These are phyloP conservation scores for Lachancea thermotolerans DNA, from an alignment of 805 yeast species.

Conservation along the genomic window DNA sequence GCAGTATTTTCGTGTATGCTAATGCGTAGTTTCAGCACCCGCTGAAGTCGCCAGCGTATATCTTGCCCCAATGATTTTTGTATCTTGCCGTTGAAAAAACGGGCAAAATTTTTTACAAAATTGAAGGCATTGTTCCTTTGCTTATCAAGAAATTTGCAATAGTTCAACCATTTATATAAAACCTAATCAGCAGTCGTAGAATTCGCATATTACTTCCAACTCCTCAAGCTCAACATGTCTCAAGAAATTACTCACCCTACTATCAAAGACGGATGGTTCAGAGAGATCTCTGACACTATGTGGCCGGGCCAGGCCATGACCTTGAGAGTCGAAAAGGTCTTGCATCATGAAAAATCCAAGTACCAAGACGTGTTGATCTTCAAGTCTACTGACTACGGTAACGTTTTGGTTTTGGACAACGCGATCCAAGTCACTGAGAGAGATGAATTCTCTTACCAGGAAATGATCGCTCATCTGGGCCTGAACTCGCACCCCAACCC, in stretches of 20 bases:
- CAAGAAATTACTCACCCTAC: conserved; percentile 38
- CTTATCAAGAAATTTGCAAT: not conserved
- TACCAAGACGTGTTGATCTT: conserved; percentile 93
- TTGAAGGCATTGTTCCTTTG: no score
- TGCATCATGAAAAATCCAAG: conserved; percentile 77
- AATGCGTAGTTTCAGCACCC: no score
- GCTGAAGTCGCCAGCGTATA: no score
- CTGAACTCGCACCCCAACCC: conserved; percentile 92
- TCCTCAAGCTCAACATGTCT: conserved; percentile 18
- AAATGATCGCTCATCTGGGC: conserved; percentile 94
- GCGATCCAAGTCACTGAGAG: conserved; percentile 95
- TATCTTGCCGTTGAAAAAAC: no score
- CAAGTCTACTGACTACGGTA: conserved; percentile 90
- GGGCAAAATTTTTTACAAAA: no score
- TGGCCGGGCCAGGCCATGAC: conserved; percentile 99
- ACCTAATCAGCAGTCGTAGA: no score
- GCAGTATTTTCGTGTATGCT: no score
- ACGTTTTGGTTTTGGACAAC: conserved; percentile 89
- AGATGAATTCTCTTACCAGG: conserved; percentile 96
- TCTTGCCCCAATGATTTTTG: no score
- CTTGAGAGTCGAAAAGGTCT: conserved; percentile 75
- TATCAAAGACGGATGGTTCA: conserved; percentile 81
- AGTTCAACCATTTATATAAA: not conserved
- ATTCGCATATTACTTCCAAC: not conserved
- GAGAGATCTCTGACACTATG: conserved; percentile 90